Conservation (phyloP, 2,329 filamentous ascomycete species). For the Curvularia spicifera region DNA sequence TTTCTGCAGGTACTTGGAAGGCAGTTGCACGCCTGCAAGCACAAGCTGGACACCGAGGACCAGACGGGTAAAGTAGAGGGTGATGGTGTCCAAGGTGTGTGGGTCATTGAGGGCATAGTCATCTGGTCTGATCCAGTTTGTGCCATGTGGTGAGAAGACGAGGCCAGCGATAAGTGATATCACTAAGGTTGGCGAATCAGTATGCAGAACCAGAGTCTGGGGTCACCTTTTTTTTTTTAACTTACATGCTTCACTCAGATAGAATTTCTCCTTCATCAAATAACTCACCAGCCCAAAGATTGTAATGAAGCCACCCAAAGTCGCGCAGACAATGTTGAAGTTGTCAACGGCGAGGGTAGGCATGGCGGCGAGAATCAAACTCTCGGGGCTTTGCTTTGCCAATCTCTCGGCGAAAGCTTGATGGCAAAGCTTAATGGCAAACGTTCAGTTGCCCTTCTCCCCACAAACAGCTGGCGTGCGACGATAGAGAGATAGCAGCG, state of each 20-base stretch:
- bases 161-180: slow-evolving; percentile 83
- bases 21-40: slow-evolving; percentile 84
- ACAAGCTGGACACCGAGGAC: slow-evolving; percentile 91
- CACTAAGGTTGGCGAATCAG: slow-evolving; percentile 59
- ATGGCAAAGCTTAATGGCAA: slow-evolving; percentile 8
- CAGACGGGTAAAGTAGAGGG: slow-evolving; percentile 82
- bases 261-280: slow-evolving; percentile 86
- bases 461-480: background rate
- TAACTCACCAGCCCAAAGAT: slow-evolving; percentile 91
- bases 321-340: slow-evolving; percentile 84
- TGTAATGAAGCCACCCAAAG: slow-evolving; percentile 85
- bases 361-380: slow-evolving; percentile 51
- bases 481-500: background rate
- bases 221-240: slow-evolving; percentile 28
- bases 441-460: background rate
- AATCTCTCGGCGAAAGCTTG: slow-evolving; percentile 18
- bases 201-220: background rate
- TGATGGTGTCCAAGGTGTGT: slow-evolving; percentile 72
- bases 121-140: slow-evolving; percentile 74
- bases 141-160: slow-evolving; percentile 76
- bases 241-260: slow-evolving; percentile 87
- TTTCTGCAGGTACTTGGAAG: slow-evolving; percentile 76
- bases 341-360: slow-evolving; percentile 70
- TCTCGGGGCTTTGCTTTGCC: slow-evolving; percentile 1
- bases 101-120: slow-evolving; percentile 70